Conservation (phyloP, 75 land plant species). For the Sequoia sempervirens region DNA sequence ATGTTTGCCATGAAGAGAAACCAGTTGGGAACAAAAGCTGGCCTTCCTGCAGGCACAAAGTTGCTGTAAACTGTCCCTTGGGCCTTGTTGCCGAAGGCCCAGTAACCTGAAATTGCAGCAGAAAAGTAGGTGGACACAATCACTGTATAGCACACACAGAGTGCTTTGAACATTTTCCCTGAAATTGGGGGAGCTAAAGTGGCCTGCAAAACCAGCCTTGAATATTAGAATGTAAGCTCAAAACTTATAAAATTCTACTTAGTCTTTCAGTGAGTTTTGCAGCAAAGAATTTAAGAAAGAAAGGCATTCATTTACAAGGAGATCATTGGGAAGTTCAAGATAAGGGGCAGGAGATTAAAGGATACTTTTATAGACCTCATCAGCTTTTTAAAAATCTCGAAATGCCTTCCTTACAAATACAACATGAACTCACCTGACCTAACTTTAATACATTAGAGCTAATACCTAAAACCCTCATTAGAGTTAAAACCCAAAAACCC, state of each 20-base stretch:
- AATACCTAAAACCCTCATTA: no score
- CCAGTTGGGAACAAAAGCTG: constrained; percentile 60
- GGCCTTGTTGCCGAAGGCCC: constrained; percentile 82
- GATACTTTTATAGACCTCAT: no score
- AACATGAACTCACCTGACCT: no score
- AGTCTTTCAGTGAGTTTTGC: background rate
- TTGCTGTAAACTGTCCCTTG: constrained; percentile 43
- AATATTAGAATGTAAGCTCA: background rate
- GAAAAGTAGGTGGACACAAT: constrained; percentile 58
- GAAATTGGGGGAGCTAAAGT: constrained; percentile 64
- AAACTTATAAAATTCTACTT: background rate
- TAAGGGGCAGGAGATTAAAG: background rate
- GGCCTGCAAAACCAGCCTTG: constrained; percentile 35
- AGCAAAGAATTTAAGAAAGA: background rate
- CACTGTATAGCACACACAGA: constrained; percentile 57
- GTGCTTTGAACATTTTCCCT: constrained; percentile 81
- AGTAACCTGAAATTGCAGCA: constrained; percentile 73
- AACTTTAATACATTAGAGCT: no score
- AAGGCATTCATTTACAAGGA: background rate
- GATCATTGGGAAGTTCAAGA: background rate
- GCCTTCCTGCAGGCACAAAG: constrained; percentile 31
- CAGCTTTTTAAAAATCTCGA: no score
- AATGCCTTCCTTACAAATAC: no score
- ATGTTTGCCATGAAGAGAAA: constrained; percentile 54
- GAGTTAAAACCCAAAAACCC: no score